These are phyloP conservation scores for Chaetomiaceae sp. DNA, from an alignment of 2,329 filamentous ascomycete genomes.

Conservation along the genomic window DNA sequence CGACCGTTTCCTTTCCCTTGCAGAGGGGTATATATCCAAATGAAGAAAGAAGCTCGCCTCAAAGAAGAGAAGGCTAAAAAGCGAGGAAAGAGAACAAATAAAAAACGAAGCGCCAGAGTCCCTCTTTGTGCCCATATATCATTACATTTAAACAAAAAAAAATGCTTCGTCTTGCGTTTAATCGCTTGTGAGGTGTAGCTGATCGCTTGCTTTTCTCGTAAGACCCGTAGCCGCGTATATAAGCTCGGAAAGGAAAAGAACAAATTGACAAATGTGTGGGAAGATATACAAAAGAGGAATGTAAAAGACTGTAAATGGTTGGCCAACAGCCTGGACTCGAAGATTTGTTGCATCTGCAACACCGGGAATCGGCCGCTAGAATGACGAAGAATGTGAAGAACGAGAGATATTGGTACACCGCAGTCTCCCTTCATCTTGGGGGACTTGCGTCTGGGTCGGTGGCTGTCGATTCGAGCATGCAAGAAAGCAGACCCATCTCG, in stretches of 20 bases:
- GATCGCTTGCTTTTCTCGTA: constrained; percentile 4
- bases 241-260: neutral
- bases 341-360: too few species aligned
- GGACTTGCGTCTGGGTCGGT: neutral
- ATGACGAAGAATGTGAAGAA: too few species aligned
- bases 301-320: neutral
- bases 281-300: neutral
- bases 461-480: too few species aligned
- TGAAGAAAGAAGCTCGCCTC: neutral
- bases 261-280: neutral
- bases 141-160: constrained; percentile 17
- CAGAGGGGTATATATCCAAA: neutral
- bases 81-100: too few species aligned
- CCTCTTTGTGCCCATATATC: constrained; percentile 14
- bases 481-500: too few species aligned
- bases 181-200: neutral
- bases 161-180: constrained; percentile 6
- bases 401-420: too few species aligned
- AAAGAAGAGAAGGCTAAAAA: constrained; percentile 1
- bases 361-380: too few species aligned
- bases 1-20: neutral
- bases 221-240: constrained; percentile 13
- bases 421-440: neutral
- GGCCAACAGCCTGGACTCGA: too few species aligned
- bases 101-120: neutral